Evolutionary conservation across 169 alveolate species (phyloP).

Genomic region (Nephromyces sp.): DNA sequence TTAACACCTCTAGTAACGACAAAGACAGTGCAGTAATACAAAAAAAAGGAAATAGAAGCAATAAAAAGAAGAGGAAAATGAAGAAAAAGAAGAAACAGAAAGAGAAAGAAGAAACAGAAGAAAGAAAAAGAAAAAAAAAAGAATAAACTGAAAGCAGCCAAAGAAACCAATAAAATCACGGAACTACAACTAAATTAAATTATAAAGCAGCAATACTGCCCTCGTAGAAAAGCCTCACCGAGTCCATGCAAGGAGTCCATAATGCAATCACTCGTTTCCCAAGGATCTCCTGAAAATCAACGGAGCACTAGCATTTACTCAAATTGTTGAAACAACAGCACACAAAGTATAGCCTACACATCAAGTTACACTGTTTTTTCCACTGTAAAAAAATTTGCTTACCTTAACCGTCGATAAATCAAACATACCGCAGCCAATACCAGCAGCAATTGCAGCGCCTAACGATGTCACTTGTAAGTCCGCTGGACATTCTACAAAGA

Average conservation of each 20-base stretch:
- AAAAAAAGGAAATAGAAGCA: background rate
- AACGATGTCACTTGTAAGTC: conserved; percentile 64
- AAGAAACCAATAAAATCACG: no score
- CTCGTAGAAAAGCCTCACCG: no score
- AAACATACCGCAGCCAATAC: conserved; percentile 21
- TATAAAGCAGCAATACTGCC: no score
- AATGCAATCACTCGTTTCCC: no score
- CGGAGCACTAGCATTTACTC: background rate
- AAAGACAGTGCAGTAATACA: background rate
- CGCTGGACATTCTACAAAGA: conserved; percentile 35
- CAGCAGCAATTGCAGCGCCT: conserved; percentile 83
- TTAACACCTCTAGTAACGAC: background rate
- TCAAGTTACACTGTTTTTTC: background rate
- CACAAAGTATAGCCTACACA: background rate
- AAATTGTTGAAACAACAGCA: background rate
- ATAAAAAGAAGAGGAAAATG: background rate
- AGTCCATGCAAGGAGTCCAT: no score
- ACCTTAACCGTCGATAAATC: background rate
- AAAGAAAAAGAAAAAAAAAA: no score
- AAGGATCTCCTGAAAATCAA: background rate
- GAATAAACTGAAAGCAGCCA: no score
- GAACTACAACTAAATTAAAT: no score
- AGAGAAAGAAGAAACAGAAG: background rate
- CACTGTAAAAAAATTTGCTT: background rate
- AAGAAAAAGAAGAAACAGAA: background rate